These are phyloP conservation scores for Oxyria digyna DNA, from an alignment of 148 eudicot species.

Conservation along the genomic window DNA sequence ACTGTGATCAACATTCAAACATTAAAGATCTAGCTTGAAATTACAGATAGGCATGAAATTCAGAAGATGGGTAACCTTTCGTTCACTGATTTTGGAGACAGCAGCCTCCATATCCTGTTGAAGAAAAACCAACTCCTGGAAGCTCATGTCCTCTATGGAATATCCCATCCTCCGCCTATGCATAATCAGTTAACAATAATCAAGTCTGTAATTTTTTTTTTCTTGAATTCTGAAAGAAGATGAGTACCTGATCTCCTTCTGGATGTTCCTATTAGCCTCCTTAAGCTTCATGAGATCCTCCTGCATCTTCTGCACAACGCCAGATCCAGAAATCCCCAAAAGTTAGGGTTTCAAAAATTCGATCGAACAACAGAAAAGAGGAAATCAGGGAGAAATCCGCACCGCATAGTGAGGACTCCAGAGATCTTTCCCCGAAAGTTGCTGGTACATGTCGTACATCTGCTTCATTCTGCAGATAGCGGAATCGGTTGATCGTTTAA, in stretches of 20 bases:
- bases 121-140: conserved; percentile 38
- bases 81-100: conserved; percentile 40
- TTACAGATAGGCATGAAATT: background rate
- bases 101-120: conserved; percentile 45
- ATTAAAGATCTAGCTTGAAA: background rate
- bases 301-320: conserved; percentile 56
- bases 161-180: conserved; percentile 82
- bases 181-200: background rate
- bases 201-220: too few relatives aligned
- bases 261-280: conserved; percentile 49
- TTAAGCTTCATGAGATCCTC: conserved; percentile 52
- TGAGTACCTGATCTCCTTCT: conserved; percentile 11
- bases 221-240: background rate
- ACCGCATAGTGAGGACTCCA: conserved; percentile 83
- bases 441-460: conserved; percentile 58
- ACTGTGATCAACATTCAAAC: conserved; percentile 23
- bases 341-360: background rate
- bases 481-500: background rate
- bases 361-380: background rate
- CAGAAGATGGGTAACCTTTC: conserved; percentile 37
- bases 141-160: conserved; percentile 42
- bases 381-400: background rate
- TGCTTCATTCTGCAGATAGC: conserved; percentile 39
- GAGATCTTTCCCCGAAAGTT: conserved; percentile 35
- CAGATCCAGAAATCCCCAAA: background rate